phyloP scores from a whole-genome alignment of 2,329 filamentous ascomycete species.

The Dactylellina leptospora region DNA sequence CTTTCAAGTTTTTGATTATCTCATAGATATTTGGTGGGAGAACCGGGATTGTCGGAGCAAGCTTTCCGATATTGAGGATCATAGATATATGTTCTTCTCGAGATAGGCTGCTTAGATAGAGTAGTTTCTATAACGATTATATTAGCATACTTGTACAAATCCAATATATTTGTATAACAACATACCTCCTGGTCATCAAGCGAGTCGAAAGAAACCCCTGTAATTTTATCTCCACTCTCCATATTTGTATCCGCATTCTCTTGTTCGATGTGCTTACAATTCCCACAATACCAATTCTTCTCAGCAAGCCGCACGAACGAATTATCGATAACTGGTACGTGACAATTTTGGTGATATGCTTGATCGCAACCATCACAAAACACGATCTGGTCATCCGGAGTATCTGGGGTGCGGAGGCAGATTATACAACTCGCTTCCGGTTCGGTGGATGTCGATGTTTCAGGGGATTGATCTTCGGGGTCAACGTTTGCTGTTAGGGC shows the following conservation, averaged over 20 bases:
- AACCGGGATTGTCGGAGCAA: not conserved
- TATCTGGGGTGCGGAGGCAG: constrained; percentile 76
- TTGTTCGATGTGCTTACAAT: constrained; percentile 63
- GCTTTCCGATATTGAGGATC: constrained; percentile 5
- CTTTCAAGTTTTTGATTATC: not conserved
- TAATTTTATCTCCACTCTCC: too few relatives aligned
- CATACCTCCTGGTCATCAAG: too few relatives aligned
- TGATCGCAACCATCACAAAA: constrained; percentile 84
- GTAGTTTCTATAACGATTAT: too few relatives aligned
- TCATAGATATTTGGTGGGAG: constrained; percentile 4
- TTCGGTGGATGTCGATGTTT: not conserved
- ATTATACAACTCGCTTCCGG: constrained; percentile 62
- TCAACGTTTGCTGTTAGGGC: not conserved
- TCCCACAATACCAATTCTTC: constrained; percentile 75
- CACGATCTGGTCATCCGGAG: constrained; percentile 79
- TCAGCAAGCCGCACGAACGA: constrained; percentile 73
- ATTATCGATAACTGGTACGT: constrained; percentile 77
- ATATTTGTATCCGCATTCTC: constrained; percentile 59
- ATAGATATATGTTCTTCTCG: constrained; percentile 12
- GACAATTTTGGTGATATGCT: constrained; percentile 83
- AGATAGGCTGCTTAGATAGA: constrained; percentile 16
- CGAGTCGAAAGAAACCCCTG: too few relatives aligned
- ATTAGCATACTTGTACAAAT: too few relatives aligned
- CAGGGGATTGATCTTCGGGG: not conserved
- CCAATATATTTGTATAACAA: too few relatives aligned